A percentile compares a stretch with the other conserved stretches of the same genome.
Evolutionary conservation across 306 rosid species (phyloP).

Genomic region (Corylus americana): DNA sequence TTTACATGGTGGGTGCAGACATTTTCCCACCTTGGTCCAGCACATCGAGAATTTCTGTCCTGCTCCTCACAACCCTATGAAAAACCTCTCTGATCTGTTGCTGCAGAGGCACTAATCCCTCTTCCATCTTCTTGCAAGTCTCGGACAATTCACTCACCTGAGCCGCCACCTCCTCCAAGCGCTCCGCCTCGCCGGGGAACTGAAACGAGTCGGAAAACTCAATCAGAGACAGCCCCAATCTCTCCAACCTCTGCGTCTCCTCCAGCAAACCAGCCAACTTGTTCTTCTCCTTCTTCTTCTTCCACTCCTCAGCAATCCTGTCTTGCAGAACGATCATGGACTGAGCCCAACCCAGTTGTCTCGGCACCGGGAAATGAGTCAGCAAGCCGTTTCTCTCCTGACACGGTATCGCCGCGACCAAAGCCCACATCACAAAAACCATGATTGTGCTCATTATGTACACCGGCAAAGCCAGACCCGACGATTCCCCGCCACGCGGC

Average conservation of each 20-base stretch:
- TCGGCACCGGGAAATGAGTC: slow-evolving; percentile 49
- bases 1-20: slow-evolving; percentile 45
- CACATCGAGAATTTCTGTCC: slow-evolving; percentile 70
- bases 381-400: slow-evolving; percentile 78
- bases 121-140: slow-evolving; percentile 76
- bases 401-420: slow-evolving; percentile 82
- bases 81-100: slow-evolving; percentile 85
- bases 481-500: slow-evolving; percentile 69
- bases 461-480: slow-evolving; percentile 59
- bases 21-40: slow-evolving; percentile 69
- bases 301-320: slow-evolving; percentile 90
- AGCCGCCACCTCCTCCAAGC: slow-evolving; percentile 51
- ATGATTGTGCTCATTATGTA: slow-evolving; percentile 64
- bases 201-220: slow-evolving; percentile 72
- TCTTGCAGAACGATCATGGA: slow-evolving; percentile 72
- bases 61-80: slow-evolving; percentile 80
- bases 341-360: slow-evolving; percentile 75
- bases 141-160: slow-evolving; percentile 72
- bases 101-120: slow-evolving; percentile 85
- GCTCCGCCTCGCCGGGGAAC: slow-evolving; percentile 58
- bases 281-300: slow-evolving; percentile 92
- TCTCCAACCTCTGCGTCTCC: slow-evolving; percentile 89
- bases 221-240: slow-evolving; percentile 46
- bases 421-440: slow-evolving; percentile 78
- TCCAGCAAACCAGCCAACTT: slow-evolving; percentile 65